Evolutionary conservation across 1,139 yeast species (phyloP).

Genomic region (Zygosaccharomyces sapae): DNA sequence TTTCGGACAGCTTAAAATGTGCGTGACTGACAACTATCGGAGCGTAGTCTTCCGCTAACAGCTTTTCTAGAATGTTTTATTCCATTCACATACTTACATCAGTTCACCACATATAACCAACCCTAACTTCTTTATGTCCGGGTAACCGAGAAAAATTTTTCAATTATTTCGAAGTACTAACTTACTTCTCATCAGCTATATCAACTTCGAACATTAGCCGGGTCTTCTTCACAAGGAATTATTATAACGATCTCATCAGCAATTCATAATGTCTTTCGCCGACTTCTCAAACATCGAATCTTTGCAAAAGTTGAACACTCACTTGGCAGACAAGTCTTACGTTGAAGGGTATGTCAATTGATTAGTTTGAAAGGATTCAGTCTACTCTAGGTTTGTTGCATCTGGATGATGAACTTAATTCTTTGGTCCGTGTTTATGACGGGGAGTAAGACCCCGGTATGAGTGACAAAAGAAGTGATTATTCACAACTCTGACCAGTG

Average conservation of each 20-base stretch:
- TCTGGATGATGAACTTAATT: constrained; percentile 60
- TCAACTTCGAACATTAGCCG: background rate
- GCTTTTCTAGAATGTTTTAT: too few relatives aligned
- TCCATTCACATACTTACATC: background rate
- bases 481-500: constrained; percentile 5
- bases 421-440: constrained; percentile 94
- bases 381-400: constrained; percentile 1
- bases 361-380: constrained; percentile 1
- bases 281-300: constrained; percentile 80
- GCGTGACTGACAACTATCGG: too few relatives aligned
- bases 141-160: constrained; percentile 6
- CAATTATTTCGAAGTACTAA: constrained; percentile 4
- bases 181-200: background rate
- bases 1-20: background rate
- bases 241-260: background rate
- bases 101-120: constrained; percentile 3
- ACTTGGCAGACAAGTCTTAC: constrained; percentile 89
- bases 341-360: constrained; percentile 76
- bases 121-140: constrained; percentile 5
- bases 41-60: too few relatives aligned
- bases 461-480: constrained; percentile 47
- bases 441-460: constrained; percentile 89
- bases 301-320: constrained; percentile 77
- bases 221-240: background rate
- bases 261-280: constrained; percentile 59